Percentiles rank a stretch among this genome's conserved stretches.
Conservation (phyloP, 164 flowering plant species). For the Paratinospora sagittata region DNA sequence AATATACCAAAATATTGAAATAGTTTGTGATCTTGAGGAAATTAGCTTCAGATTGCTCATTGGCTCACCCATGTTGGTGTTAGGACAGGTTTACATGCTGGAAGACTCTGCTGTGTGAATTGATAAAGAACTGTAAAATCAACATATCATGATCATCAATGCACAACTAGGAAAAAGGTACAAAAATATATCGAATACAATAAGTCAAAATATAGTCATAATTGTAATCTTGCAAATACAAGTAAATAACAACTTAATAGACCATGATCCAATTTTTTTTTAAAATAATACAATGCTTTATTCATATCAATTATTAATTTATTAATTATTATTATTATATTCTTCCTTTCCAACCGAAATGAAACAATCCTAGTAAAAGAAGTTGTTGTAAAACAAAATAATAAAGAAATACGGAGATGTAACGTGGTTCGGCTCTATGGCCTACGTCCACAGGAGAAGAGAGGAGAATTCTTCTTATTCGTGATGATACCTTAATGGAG, state of each 20-base stretch:
- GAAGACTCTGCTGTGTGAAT: constrained; percentile 77
- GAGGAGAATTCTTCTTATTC: too few species aligned
- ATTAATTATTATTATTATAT: too few species aligned
- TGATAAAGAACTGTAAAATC: constrained; percentile 46
- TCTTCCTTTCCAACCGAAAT: too few species aligned
- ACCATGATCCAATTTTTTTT: not conserved
- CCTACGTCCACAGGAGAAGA: too few species aligned
- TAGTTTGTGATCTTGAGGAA: not conserved
- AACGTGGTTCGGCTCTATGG: too few species aligned
- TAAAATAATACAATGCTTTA: not conserved
- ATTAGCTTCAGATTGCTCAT: not conserved
- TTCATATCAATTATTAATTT: too few species aligned
- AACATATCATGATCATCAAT: not conserved
- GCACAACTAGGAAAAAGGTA: not conserved
- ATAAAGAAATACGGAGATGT: too few species aligned
- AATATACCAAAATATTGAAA: not conserved
- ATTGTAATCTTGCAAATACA: not conserved
- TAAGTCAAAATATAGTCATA: not conserved
- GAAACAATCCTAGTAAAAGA: too few species aligned
- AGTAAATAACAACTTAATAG: not conserved
- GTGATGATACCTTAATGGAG: too few species aligned
- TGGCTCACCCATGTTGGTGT: constrained; percentile 70
- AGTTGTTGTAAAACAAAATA: too few species aligned
- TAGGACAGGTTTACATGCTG: constrained; percentile 78
- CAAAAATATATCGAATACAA: not conserved